A percentile compares a stretch with the other conserved stretches of the same genome.
Evolutionary conservation across 371 early-diverging fungal species (phyloP).

Genomic region (Parasitella parasitica): DNA sequence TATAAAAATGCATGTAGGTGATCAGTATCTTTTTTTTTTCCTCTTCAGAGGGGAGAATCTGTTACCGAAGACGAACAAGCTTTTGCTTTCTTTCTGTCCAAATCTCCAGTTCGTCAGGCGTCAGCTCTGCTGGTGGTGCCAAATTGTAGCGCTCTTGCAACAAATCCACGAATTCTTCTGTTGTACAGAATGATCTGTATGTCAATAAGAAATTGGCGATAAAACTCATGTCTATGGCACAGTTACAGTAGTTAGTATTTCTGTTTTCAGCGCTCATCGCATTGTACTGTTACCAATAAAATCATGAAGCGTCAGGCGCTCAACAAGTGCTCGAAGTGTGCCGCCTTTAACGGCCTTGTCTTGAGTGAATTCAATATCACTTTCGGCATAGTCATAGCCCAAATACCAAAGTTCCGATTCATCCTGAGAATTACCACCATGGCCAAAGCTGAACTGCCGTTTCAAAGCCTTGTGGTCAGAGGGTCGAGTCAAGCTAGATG

Average conservation of each 20-base stretch:
- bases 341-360: conserved; percentile 87
- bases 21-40: too few species aligned
- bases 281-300: conserved; percentile 33
- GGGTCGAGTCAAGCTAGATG: conserved; percentile 2
- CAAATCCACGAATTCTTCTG: conserved; percentile 70
- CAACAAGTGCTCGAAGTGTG: conserved; percentile 82
- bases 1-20: not conserved
- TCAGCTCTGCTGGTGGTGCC: conserved; percentile 68
- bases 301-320: conserved; percentile 87
- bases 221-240: conserved; percentile 67
- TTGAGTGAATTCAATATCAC: conserved; percentile 76
- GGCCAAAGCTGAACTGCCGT: conserved; percentile 23
- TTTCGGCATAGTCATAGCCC: conserved; percentile 72
- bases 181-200: conserved; percentile 82
- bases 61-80: conserved; percentile 76
- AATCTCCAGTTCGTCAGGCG: conserved; percentile 62
- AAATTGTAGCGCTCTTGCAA: conserved; percentile 76
- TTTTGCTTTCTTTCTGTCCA: conserved; percentile 88
- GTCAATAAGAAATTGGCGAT: conserved; percentile 85
- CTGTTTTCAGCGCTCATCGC: not conserved
- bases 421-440: conserved; percentile 10
- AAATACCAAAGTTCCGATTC: conserved; percentile 47
- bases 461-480: conserved; percentile 9
- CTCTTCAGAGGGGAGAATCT: too few species aligned
- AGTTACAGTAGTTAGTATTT: not conserved